Conservation (phyloP, 805 yeast species). For the Komagataella phaffii region DNA sequence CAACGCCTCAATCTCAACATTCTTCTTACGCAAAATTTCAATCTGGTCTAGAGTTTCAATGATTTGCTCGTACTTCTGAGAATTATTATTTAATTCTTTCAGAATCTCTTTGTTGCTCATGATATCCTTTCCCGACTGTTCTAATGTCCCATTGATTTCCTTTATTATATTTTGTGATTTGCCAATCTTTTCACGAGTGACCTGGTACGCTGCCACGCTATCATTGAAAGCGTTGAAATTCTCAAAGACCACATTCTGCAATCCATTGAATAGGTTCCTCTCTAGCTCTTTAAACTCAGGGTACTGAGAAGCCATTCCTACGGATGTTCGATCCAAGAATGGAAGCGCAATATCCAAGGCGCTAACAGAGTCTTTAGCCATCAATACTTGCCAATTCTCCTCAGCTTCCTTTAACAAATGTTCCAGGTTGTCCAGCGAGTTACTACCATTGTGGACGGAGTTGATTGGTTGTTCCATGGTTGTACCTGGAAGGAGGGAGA, state of each 20-base stretch:
- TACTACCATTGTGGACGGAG: neutral
- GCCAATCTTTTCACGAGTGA: slow-evolving; percentile 47
- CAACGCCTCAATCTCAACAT: slow-evolving; percentile 49
- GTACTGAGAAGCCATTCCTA: slow-evolving; percentile 72
- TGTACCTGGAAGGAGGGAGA: neutral
- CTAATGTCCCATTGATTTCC: slow-evolving; percentile 33
- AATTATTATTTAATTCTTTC: slow-evolving; percentile 49
- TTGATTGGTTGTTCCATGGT: neutral
- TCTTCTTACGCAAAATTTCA: slow-evolving; percentile 41
- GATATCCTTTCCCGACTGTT: slow-evolving; percentile 33
- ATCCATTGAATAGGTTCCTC: slow-evolving; percentile 36
- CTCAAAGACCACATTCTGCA: slow-evolving; percentile 63
- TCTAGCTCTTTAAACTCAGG: slow-evolving; percentile 55
- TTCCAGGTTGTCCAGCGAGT: neutral
- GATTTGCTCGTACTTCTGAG: slow-evolving; percentile 51
- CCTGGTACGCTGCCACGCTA: slow-evolving; percentile 73
- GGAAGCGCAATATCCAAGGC: slow-evolving; percentile 74
- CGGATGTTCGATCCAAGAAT: slow-evolving; percentile 74
- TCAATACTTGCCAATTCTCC: neutral
- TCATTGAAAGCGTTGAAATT: slow-evolving; percentile 78
- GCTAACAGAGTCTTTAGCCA: neutral
- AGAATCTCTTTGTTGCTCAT: slow-evolving; percentile 42
- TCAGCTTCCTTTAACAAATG: neutral
- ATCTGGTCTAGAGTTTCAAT: slow-evolving; percentile 59
- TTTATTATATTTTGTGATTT: slow-evolving; percentile 50